A percentile compares a stretch with the other conserved stretches of the same genome.
These are phyloP conservation scores for Termitomyces sp. DNA, from an alignment of 768 basidiomycete genomes.

Conservation along the genomic window DNA sequence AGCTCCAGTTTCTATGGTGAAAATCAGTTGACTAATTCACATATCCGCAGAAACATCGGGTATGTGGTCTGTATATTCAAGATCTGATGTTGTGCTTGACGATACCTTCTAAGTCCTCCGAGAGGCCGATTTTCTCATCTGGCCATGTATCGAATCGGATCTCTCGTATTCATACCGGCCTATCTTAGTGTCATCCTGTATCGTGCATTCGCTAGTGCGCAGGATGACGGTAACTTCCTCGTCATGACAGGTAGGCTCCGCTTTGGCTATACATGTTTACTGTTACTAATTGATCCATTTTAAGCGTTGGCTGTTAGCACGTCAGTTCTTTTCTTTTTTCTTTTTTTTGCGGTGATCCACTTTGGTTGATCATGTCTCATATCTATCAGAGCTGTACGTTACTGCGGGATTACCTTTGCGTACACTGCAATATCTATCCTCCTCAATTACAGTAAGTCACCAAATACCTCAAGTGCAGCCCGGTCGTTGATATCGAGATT, in stretches of 20 bases:
- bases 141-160: constrained; percentile 87
- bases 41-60: constrained; percentile 55
- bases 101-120: constrained; percentile 51
- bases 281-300: constrained; percentile 4
- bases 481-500: constrained; percentile 8
- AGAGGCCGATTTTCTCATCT: constrained; percentile 79
- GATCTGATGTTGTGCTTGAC: constrained; percentile 2
- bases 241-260: constrained; percentile 72
- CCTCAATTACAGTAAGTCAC: constrained; percentile 67
- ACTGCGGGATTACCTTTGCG: constrained; percentile 81
- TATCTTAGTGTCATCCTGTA: constrained; percentile 78
- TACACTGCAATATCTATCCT: constrained; percentile 91
- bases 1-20: constrained; percentile 20
- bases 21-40: not conserved
- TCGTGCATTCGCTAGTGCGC: constrained; percentile 64
- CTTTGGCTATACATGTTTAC: constrained; percentile 7
- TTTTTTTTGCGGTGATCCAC: not conserved
- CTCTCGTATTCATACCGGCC: constrained; percentile 81
- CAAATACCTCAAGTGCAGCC: not conserved
- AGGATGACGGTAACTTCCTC: constrained; percentile 66
- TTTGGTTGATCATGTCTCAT: not conserved
- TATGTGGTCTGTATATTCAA: constrained; percentile 20
- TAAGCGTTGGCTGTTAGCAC: constrained; percentile 75
- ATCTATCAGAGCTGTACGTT: constrained; percentile 66
- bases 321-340: constrained; percentile 36